These are phyloP conservation scores for Epichloe amarillans DNA, from an alignment of 2,329 filamentous ascomycete genomes.

Conservation along the genomic window DNA sequence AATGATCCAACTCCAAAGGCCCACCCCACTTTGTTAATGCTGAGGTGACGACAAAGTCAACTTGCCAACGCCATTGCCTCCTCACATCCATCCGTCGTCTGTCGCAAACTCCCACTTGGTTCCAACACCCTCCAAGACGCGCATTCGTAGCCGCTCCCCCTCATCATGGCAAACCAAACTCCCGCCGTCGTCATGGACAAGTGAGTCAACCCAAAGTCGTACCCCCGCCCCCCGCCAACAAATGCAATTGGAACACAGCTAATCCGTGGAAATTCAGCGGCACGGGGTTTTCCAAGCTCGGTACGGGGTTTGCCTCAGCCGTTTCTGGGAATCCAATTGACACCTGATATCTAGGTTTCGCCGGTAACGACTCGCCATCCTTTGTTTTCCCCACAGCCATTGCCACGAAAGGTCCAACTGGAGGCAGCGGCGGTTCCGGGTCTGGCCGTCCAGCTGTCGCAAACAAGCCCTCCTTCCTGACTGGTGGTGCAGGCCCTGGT, in stretches of 20 bases:
- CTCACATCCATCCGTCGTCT: constrained; percentile 4
- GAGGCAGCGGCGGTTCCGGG: constrained; percentile 59
- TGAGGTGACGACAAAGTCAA: constrained; percentile 7
- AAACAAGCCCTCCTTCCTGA: constrained; percentile 92
- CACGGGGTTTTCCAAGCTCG: constrained; percentile 98
- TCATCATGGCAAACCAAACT: constrained; percentile 85
- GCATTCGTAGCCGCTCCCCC: constrained; percentile 12
- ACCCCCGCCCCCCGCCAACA: constrained; percentile 13
- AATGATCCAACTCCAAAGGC: not conserved
- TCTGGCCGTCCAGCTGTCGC: constrained; percentile 81
- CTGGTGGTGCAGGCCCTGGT: constrained; percentile 70
- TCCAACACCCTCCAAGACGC: constrained; percentile 6
- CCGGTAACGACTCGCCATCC: constrained; percentile 96
- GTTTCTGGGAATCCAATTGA: constrained; percentile 12
- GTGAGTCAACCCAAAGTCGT: constrained; percentile 53
- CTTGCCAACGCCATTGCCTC: not conserved
- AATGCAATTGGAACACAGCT: constrained; percentile 15
- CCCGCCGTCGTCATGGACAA: constrained; percentile 99
- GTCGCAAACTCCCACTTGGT: not conserved
- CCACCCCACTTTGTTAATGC: constrained; percentile 5
- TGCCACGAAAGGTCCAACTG: constrained; percentile 74
- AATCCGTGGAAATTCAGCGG: constrained; percentile 50
- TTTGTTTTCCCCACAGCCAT: constrained; percentile 99
- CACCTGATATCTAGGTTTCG: constrained; percentile 56
- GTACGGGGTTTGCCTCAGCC: constrained; percentile 35